Evolutionary conservation across 305 asterid genomes (phyloP), one percentile per base, ranked within the genome.

Genomic region (Caryopteris hybrid): DNA sequence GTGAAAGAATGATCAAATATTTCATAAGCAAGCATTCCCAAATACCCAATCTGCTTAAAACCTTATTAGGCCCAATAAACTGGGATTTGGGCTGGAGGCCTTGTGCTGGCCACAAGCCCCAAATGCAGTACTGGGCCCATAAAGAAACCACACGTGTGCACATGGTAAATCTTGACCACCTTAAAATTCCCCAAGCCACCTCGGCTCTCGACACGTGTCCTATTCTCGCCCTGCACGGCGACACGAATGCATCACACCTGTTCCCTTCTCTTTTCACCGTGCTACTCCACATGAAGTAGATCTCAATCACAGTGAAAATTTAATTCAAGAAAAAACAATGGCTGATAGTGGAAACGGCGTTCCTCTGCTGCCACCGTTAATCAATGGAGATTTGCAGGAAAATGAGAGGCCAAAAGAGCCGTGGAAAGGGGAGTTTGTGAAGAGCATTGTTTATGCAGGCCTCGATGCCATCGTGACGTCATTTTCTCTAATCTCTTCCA

Each of bases 401-500:
- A 52, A 29, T 1, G 77, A 58, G 61, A 71, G 92, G 67, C 96
- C 96, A 0, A 86, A 81, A 75, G 91, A 72, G 72, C 82, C 93
- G 9, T 84, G 93, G 96, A 85, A 81, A 72, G 86, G 86, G 21
- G 91, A 83, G 33, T 75, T 78, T 5, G 94, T 80, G 36, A 25
- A 25, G 31, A 25, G 31, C 31, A 25, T 25, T 25, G 31, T 25
- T 25, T 25, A 25, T 25, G 31, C 31, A 25, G 31, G 31, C 31
- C 31, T 25, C 4, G 2, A 25, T 1, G 4, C 31, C 31, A 25
- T 25, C 4, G 31, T 25, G 3, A 25, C 31, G 3, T 25, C 31
- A 2, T 25, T 25, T 4, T 25, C 31, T 25, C 31, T 25, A 2
- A 25, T 25, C 31, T 25, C 31, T 25, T 25, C 31, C 31, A 25